Percentiles rank a stretch among this genome's conserved stretches.
These are phyloP conservation scores for Carnegiea gigantea DNA, from an alignment of 179 eudicot species.

Conservation along the genomic window DNA sequence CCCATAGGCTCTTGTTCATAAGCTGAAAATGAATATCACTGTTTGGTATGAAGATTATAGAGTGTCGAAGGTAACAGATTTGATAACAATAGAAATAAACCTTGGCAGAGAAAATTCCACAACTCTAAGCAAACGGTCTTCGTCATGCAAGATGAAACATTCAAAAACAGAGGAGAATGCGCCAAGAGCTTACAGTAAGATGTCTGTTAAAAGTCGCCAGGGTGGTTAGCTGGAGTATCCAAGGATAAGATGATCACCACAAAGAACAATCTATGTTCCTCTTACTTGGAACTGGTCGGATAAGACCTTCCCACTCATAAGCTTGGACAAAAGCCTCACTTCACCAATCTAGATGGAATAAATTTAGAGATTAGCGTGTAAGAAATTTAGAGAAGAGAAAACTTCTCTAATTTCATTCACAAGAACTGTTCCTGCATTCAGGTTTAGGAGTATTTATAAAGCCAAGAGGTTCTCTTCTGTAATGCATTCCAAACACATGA, in stretches of 20 bases:
- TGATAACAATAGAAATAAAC: no score
- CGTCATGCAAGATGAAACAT: not conserved
- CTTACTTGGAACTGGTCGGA: not conserved
- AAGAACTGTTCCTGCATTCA: not conserved
- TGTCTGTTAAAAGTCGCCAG: not conserved
- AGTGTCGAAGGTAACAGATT: no score
- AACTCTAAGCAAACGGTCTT: no score
- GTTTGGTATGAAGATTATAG: no score
- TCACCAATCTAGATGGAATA: not conserved
- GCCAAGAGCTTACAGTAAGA: not conserved
- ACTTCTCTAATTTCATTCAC: not conserved
- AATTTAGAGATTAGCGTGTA: not conserved
- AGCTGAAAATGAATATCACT: no score
- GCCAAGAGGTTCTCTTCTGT: not conserved
- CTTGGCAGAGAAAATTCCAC: no score
- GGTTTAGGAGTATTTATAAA: not conserved
- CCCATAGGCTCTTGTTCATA: no score
- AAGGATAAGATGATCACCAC: not conserved
- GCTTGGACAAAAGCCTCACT: not conserved
- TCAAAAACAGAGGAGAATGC: not conserved
- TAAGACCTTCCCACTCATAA: not conserved
- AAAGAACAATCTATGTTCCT: not conserved
- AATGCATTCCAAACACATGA: not conserved
- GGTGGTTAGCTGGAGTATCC: not conserved
- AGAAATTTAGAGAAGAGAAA: not conserved